Base-by-base conservation (phyloP, 306 rosid species). In the Ziziphus jujuba region DNA sequence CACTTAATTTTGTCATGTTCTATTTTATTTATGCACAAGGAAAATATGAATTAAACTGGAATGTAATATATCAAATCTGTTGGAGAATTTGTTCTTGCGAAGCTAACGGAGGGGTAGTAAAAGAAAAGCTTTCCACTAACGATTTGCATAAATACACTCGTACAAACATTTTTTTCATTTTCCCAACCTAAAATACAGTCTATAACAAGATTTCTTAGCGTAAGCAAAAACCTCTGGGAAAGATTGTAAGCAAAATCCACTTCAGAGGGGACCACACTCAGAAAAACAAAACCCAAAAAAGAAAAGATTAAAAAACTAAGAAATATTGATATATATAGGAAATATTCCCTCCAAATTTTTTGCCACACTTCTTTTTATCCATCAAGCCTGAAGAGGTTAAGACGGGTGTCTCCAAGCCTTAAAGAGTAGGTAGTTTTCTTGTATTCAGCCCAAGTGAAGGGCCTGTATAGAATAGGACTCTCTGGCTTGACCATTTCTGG, bases 391-490 rank as follows among this genome's bases (percentile, higher is more conserved):
- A 83, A 91, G 74, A 72, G 93, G 16, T 84, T 40, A 45, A 84
- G 81, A 25, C 97, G 87, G 17, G 23, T 74, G 52, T 91, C 93
- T 7, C 85, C 85, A 5, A 86, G 93, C 78, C 83, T 72, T 2
- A 84, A 77, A 19, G 96, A 86, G 80, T 74, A 78, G 0, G 84
- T 47, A 51, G 77, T 84, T 71, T 85, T 83, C 86, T 86, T 91
- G 72, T 88, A 91, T 9, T 88, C 96, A 7, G 81, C 93, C 96
- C 96, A 91, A 25, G 88, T 91, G 84, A 91, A 86, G 7, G 91
- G 85, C 62, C 81, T 66, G 79, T 75, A 91, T 55, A 83, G 80
- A 38, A 71, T 67, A 31, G 87, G 89, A 64, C 70, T 74, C 67
- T 82, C 84, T 0, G 84, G 69, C 9, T 78, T 72, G 12, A 84